Evolutionary conservation across 176 grass and related monocot genomes (phyloP), one percentile per base, ranked within the genome.

Genomic region (Thinopyrum elongatum): DNA sequence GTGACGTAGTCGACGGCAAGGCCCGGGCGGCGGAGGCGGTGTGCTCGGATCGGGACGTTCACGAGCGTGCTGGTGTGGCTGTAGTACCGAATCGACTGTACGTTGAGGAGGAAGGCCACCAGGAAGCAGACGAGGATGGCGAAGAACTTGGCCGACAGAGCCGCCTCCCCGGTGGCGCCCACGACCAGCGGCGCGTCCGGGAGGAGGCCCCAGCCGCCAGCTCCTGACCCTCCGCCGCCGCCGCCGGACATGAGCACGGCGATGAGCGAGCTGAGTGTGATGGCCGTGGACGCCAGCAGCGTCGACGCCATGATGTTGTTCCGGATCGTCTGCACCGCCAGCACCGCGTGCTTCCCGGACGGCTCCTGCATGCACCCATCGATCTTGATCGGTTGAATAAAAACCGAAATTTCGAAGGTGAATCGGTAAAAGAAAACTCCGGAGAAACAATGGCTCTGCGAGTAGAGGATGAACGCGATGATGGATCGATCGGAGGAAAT

Each of bases 221-320:
- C 49, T 53, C 49, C 49, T 53, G 49, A 6, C 16, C 6, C 49
- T 53, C 49, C 4, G 26, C 36, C 1, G 16, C 3, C 57, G 80
- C 30, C 57, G 81, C 84, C 80, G 19, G 89, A 88, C 91, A 98
- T 95, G 85, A 98, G 79, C 10, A 80, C 80, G 25, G 89, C 87
- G 49, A 98, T 91, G 72, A 98, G 70, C 9, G 95, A 93, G 87
- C 93, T 90, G 38, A 98, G 93, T 16, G 85, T 89, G 74, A 95
- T 94, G 21, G 95, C 93, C 3, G 90, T 92, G 23, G 95, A 93
- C 0, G 93, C 95, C 3, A 98, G 82, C 30, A 98, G 80, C 42
- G 95, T 93, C 63, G 91, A 98, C 15, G 95, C 95, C 95, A 98
- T 98, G 83, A 98, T 98, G 86, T 76, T 95, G 87, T 98, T 98